Evolutionary conservation across 2,329 filamentous ascomycete genomes (phyloP).

Genomic region (Fusarium nisikadoi): DNA sequence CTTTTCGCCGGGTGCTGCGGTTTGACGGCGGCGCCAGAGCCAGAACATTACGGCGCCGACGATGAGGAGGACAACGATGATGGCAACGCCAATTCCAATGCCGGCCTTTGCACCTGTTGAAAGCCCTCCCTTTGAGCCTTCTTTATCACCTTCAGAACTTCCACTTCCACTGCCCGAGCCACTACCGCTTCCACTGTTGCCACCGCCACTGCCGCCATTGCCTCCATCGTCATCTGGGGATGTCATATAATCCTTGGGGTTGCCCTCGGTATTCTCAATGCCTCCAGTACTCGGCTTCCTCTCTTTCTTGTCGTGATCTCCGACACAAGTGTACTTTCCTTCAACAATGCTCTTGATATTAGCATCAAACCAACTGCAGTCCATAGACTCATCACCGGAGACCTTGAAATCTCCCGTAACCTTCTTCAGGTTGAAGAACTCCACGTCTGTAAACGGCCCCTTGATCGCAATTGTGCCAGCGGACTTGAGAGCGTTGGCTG

Average conservation of each 20-base stretch:
- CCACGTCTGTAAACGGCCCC: conserved; percentile 42
- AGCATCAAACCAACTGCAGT: conserved; percentile 47
- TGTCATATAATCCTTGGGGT: conserved; percentile 42
- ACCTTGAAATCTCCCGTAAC: conserved; percentile 45
- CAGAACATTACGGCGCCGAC: conserved; percentile 27
- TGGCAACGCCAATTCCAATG: conserved; percentile 35
- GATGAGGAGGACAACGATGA: conserved; percentile 15
- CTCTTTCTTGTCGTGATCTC: conserved; percentile 42
- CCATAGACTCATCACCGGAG: conserved; percentile 41
- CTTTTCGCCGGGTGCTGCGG: not conserved
- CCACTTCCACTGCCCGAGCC: conserved; percentile 1
- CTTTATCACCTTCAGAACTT: not conserved
- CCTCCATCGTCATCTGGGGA: conserved; percentile 11
- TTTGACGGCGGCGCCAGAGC: conserved; percentile 34
- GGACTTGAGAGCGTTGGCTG: conserved; percentile 43
- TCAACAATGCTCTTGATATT: conserved; percentile 42
- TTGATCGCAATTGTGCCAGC: conserved; percentile 42
- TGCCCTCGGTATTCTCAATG: conserved; percentile 43
- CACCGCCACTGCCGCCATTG: not conserved
- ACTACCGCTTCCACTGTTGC: not conserved
- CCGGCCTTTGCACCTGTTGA: conserved; percentile 42
- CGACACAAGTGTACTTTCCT: conserved; percentile 41
- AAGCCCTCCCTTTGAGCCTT: conserved; percentile 26
- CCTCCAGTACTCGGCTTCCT: conserved; percentile 43
- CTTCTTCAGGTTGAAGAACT: conserved; percentile 42